Percentiles rank a stretch among this genome's conserved stretches.
phyloP scores from a whole-genome alignment of 108 stramenopile genomes.

The Fragilariopsis cylindrus region DNA sequence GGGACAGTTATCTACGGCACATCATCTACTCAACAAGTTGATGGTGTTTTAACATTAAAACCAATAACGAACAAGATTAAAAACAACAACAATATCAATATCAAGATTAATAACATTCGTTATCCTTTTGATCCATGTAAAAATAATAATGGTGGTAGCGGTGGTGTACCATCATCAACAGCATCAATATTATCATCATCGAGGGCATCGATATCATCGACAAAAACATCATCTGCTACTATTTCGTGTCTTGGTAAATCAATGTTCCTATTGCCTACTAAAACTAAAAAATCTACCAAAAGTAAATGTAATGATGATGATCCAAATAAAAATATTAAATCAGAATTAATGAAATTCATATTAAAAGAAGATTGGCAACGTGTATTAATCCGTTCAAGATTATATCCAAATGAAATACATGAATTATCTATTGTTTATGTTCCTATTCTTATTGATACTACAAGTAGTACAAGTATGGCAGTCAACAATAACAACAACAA shows the following conservation, averaged over 20 bases:
- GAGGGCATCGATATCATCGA: too few relatives aligned
- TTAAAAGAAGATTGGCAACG: conserved; percentile 39
- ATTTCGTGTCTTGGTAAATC: too few relatives aligned
- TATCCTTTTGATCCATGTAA: too few relatives aligned
- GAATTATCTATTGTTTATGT: neutral
- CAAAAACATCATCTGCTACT: too few relatives aligned
- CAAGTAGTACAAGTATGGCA: too few relatives aligned
- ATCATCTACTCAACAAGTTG: neutral
- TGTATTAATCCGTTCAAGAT: conserved; percentile 34
- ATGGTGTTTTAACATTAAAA: neutral
- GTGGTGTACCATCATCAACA: too few relatives aligned
- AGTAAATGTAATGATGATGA: neutral
- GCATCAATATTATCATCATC: too few relatives aligned
- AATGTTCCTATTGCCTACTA: neutral
- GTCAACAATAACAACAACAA: too few relatives aligned
- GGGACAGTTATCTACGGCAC: too few relatives aligned
- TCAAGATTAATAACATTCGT: too few relatives aligned
- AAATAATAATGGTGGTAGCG: too few relatives aligned
- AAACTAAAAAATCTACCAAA: neutral
- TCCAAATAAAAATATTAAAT: neutral
- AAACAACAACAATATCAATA: neutral
- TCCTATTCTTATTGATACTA: neutral
- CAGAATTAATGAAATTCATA: conserved; percentile 26
- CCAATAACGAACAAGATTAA: neutral
- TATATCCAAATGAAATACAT: conserved; percentile 34